These are phyloP conservation scores for Calonectria fujianensis DNA, from an alignment of 2,329 filamentous ascomycete species.

Conservation along the genomic window DNA sequence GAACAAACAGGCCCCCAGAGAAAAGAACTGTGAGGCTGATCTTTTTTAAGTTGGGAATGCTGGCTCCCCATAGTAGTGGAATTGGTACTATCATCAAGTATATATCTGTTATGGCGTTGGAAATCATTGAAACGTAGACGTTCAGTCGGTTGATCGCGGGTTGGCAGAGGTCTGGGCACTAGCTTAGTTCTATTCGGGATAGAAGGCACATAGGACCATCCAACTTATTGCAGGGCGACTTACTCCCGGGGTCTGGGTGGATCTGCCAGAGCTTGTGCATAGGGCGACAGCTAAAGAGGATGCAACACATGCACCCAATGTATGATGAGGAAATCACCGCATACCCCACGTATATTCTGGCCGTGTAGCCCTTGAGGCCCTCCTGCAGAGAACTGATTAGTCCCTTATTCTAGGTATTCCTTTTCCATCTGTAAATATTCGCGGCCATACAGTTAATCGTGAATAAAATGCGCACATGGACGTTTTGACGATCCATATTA, in stretches of 20 bases:
- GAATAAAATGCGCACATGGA: constrained; percentile 32
- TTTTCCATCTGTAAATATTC: neutral
- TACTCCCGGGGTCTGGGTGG: constrained; percentile 31
- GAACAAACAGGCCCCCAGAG: constrained; percentile 22
- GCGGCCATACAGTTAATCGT: constrained; percentile 24
- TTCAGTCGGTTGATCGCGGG: constrained; percentile 23
- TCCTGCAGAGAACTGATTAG: constrained; percentile 17
- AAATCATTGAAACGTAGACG: constrained; percentile 9
- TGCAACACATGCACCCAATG: constrained; percentile 4
- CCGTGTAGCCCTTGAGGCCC: neutral
- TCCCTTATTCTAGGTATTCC: neutral
- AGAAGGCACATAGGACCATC: too few species aligned
- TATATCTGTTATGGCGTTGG: constrained; percentile 11
- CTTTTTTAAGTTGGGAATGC: constrained; percentile 11
- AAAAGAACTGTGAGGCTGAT: constrained; percentile 14
- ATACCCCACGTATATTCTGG: constrained; percentile 12
- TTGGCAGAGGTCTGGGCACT: constrained; percentile 18
- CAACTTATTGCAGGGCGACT: neutral
- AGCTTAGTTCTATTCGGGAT: neutral
- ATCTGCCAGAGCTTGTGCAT: constrained; percentile 32
- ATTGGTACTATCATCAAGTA: constrained; percentile 17
- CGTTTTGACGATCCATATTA: constrained; percentile 31
- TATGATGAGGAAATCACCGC: neutral
- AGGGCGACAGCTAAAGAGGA: constrained; percentile 26
- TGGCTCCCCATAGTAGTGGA: constrained; percentile 6